These are phyloP conservation scores for Bipolaris bicolor DNA, from an alignment of 2,329 filamentous ascomycete genomes.

Conservation along the genomic window DNA sequence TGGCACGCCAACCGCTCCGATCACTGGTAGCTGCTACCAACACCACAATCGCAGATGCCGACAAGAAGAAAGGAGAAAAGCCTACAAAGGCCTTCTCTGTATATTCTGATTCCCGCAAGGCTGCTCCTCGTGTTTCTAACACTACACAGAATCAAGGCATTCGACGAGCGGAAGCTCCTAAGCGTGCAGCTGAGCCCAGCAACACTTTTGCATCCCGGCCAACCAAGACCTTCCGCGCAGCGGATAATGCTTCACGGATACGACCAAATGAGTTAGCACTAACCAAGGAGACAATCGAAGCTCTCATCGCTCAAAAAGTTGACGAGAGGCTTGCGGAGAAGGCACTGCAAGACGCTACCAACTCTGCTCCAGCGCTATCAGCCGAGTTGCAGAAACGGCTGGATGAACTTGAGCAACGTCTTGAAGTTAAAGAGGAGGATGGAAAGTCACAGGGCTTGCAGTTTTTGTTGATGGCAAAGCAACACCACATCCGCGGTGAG, in stretches of 20 bases:
- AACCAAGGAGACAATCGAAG: conserved; percentile 76
- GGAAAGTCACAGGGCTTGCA: conserved; percentile 80
- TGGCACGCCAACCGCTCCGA: conserved; percentile 76
- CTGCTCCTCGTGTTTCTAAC: conserved; percentile 36
- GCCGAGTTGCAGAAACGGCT: conserved; percentile 81
- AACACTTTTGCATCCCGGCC: conserved; percentile 47
- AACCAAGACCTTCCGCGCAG: conserved; percentile 47
- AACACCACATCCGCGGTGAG: conserved; percentile 84
- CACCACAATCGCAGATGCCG: conserved; percentile 65
- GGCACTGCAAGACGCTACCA: conserved; percentile 62
- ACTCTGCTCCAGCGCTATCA: conserved; percentile 61
- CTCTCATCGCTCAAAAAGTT: conserved; percentile 90
- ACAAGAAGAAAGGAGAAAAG: conserved; percentile 64
- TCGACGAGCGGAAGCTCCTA: conserved; percentile 50
- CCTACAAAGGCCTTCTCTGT: conserved; percentile 86
- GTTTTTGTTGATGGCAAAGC: conserved; percentile 86
- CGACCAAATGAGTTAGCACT: conserved; percentile 46
- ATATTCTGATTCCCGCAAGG: conserved; percentile 69
- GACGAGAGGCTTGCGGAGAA: conserved; percentile 85
- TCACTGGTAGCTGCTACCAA: conserved; percentile 79
- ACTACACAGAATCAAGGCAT: conserved; percentile 43
- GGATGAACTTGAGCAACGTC: conserved; percentile 83
- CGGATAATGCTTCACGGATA: conserved; percentile 42
- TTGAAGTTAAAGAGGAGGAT: conserved; percentile 74
- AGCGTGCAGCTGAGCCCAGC: conserved; percentile 52